Evolutionary conservation across 2,329 filamentous ascomycete species (phyloP).

Genomic region (Neocatenulostroma microsporum): DNA sequence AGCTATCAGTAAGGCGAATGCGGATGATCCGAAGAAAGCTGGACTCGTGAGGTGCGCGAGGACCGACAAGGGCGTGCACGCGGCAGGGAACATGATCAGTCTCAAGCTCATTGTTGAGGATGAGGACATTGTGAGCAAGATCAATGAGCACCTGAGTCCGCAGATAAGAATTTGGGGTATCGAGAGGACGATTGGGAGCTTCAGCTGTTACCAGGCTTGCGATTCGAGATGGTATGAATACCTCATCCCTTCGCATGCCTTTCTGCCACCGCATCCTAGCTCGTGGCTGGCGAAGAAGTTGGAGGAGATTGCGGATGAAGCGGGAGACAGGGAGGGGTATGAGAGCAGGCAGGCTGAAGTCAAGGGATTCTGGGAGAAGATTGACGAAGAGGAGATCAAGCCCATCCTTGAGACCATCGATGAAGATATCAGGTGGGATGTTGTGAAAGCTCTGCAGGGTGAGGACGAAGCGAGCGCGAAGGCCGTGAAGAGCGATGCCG

Average conservation of each 20-base stretch:
- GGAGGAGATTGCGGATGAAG: slow-evolving; percentile 67
- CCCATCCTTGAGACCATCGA: slow-evolving; percentile 55
- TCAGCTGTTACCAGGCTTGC: slow-evolving; percentile 90
- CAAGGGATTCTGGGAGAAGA: slow-evolving; percentile 69
- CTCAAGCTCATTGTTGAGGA: slow-evolving; percentile 95
- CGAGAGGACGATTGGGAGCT: slow-evolving; percentile 77
- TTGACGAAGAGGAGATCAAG: slow-evolving; percentile 73
- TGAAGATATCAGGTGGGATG: slow-evolving; percentile 54
- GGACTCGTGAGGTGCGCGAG: slow-evolving; percentile 87
- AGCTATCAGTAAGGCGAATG: slow-evolving; percentile 94
- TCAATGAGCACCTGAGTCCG: slow-evolving; percentile 74
- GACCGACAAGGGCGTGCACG: slow-evolving; percentile 96
- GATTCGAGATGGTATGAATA: slow-evolving; percentile 98
- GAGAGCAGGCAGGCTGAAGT: slow-evolving; percentile 67
- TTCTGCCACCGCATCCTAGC: slow-evolving; percentile 83
- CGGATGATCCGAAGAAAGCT: slow-evolving; percentile 92
- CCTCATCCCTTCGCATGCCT: slow-evolving; percentile 83
- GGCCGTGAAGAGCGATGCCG: slow-evolving; percentile 24
- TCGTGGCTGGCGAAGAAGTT: slow-evolving; percentile 78
- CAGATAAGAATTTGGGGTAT: slow-evolving; percentile 97
- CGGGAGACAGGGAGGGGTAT: slow-evolving; percentile 62
- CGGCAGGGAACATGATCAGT: slow-evolving; percentile 89
- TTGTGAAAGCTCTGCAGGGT: slow-evolving; percentile 53
- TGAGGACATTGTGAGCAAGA: slow-evolving; percentile 74
- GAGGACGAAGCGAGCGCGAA: slow-evolving; percentile 30